Conservation (phyloP, 768 basidiomycete species). For the Auricularia auricula-judae region DNA sequence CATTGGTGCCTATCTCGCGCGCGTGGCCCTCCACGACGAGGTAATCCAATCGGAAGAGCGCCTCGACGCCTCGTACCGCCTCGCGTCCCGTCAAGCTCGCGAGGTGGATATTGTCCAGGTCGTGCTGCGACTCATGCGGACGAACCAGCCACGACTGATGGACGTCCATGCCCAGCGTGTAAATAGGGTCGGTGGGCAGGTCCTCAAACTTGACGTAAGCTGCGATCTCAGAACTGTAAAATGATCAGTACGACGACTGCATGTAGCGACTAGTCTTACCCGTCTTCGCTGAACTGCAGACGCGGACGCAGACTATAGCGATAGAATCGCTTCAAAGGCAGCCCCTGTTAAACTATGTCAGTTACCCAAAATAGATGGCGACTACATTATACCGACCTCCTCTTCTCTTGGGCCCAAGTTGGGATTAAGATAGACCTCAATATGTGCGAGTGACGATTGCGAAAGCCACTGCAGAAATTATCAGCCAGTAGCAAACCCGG, state of each 20-base stretch:
- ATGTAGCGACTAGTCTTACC: conserved; percentile 34
- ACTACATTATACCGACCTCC: conserved; percentile 42
- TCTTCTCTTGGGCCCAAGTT: conserved; percentile 26
- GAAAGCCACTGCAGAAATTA: conserved; percentile 44
- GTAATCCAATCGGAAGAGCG: conserved; percentile 80
- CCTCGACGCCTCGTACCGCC: conserved; percentile 44
- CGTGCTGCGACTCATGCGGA: conserved; percentile 78
- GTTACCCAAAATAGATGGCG: not conserved
- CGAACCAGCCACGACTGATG: conserved; percentile 89
- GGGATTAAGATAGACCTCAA: conserved; percentile 78
- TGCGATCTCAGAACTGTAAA: conserved; percentile 42
- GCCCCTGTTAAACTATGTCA: not conserved
- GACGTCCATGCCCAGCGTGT: conserved; percentile 89
- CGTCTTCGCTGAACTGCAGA: conserved; percentile 53
- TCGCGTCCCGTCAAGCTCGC: conserved; percentile 49
- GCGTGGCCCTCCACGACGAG: conserved; percentile 93
- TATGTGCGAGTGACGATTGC: conserved; percentile 48
- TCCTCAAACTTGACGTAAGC: conserved; percentile 53
- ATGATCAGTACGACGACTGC: not conserved
- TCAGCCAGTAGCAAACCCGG: no score
- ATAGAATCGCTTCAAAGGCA: conserved; percentile 90
- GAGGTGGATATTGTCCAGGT: conserved; percentile 92
- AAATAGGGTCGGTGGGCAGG: conserved; percentile 78
- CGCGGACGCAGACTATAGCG: conserved; percentile 55
- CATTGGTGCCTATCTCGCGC: conserved; percentile 51